These are phyloP conservation scores for Chenopodium berlandieri DNA, from an alignment of 148 eudicot species.

Conservation along the genomic window DNA sequence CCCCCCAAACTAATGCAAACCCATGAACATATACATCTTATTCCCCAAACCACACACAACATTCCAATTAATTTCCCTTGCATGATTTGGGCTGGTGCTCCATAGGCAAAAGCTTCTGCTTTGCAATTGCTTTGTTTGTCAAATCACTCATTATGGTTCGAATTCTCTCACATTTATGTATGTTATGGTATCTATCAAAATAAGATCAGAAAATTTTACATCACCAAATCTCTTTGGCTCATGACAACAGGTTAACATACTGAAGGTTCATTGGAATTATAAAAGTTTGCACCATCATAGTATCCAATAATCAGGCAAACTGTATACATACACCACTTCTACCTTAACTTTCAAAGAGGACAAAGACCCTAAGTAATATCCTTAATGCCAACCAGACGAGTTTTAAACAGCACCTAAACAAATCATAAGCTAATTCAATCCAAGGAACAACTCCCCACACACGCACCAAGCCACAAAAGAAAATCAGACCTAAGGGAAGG, in stretches of 20 bases:
- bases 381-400: background rate
- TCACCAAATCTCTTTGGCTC: background rate
- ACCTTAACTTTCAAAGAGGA: background rate
- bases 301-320: background rate
- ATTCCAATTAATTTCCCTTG: background rate
- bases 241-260: background rate
- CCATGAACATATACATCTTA: background rate
- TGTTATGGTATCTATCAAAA: background rate
- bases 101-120: too few species aligned
- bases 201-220: background rate
- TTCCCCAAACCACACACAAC: background rate
- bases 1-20: background rate
- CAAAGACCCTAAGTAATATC: background rate
- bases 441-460: background rate
- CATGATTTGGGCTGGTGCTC: too few species aligned
- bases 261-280: background rate
- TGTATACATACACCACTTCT: background rate
- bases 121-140: too few species aligned
- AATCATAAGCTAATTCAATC: background rate
- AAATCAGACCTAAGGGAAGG: background rate
- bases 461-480: background rate
- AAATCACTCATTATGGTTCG: background rate
- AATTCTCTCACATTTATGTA: background rate
- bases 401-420: background rate
- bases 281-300: background rate